Evolutionary conservation across 331 rosid genomes (phyloP).

Genomic region (Acacia pycnantha): DNA sequence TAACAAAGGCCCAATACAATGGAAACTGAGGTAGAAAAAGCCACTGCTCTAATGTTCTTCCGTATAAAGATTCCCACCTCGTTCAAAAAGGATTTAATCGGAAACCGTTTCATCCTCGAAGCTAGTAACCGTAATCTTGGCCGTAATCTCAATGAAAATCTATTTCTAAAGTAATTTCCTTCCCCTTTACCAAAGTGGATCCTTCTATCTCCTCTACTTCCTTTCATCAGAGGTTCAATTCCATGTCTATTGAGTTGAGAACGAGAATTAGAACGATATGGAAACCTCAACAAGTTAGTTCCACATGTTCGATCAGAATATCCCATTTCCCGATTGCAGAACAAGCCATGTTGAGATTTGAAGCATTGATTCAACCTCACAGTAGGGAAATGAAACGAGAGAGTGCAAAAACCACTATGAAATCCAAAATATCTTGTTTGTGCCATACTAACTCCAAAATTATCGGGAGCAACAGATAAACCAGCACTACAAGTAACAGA

Average conservation of each 20-base stretch:
- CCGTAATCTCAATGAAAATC: constrained; percentile 72
- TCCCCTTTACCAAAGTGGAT: constrained; percentile 41
- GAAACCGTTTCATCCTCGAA: constrained; percentile 55
- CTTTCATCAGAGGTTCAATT: constrained; percentile 53
- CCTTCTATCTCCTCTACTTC: constrained; percentile 44
- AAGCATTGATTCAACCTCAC: constrained; percentile 32
- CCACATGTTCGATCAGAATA: constrained; percentile 31
- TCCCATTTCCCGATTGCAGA: constrained; percentile 35
- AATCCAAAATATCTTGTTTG: constrained; percentile 47
- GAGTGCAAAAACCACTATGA: constrained; percentile 38
- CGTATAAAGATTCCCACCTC: constrained; percentile 48
- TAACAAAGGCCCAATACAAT: constrained; percentile 63
- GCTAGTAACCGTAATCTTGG: constrained; percentile 73
- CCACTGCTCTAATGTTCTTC: constrained; percentile 59
- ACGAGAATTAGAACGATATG: constrained; percentile 39
- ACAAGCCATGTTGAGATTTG: constrained; percentile 40
- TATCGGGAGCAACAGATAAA: constrained; percentile 31
- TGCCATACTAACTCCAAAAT: constrained; percentile 33
- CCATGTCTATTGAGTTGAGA: constrained; percentile 39
- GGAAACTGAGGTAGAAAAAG: constrained; percentile 57
- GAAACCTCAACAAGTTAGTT: constrained; percentile 39
- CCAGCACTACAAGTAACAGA: constrained; percentile 59
- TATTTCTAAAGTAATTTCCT: constrained; percentile 45
- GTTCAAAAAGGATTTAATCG: constrained; percentile 54
- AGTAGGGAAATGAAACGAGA: constrained; percentile 41